Evolutionary conservation across 352 stramenopile species (phyloP), one percentile per base, ranked within the genome.

Genomic region (Sclerospora graminicola): DNA sequence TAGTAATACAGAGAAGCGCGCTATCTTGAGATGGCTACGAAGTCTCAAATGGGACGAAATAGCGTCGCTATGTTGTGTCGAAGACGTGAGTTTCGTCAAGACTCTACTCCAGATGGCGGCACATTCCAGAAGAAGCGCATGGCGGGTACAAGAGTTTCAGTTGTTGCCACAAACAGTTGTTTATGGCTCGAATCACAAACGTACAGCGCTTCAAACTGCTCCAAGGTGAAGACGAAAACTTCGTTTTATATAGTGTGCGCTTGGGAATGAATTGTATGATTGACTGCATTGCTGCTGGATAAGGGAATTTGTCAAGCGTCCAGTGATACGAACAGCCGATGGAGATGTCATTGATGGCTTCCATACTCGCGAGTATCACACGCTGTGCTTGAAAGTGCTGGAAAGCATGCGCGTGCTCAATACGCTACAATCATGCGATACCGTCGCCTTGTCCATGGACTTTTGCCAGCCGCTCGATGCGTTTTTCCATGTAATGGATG

Each of bases 71-170:
- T 75, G 62, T 41, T 72, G 64, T 21, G 59, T 87, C 16, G 68
- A 75, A 13, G 75, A 91, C 33, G 63, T 53, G 5, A 55, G 63
- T 5, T 89, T 91, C 44, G 80, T 89, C 26, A 89, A 89, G 52
- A 87, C 78, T 10, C 45, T 89, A 38, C 55, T 91, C 48, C 61
- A 67, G 33, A 89, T 91, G 75, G 66, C 54, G 21, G 50, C 59
- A 42, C 44, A 31, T 29, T 62, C 54, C 13, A 43, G 37, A 48
- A 28, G 33, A 31, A 15, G 33, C 21, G 11, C 35, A 5, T 40
- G 20, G 29, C 32, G 48, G 15, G 32, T 79, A 24, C 58, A 67
- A 1, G 64, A 85, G 51, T 85, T 83, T 43, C 69, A 81, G 37
- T 33, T 85, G n/a, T 31, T 85, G 13, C 43, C 63, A 45, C 36